Conservation (phyloP, 345 rosid genomes). For the Syzygium aromaticum region DNA sequence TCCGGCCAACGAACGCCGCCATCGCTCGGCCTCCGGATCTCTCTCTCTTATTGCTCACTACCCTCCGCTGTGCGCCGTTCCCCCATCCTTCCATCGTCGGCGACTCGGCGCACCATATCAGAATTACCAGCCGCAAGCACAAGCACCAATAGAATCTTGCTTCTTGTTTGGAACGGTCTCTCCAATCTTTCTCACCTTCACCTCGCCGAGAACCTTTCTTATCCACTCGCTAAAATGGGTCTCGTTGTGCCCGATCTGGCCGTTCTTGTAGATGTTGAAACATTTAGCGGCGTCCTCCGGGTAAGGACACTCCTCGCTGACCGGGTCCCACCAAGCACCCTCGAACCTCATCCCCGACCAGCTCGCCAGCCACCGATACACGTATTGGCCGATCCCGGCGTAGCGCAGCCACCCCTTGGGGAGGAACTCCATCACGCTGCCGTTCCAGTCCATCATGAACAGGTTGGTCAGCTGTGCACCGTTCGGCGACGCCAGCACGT, state of each 20-base stretch:
- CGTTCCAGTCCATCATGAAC: slow-evolving; percentile 53
- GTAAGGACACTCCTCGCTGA: slow-evolving; percentile 41
- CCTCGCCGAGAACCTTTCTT: slow-evolving; percentile 25
- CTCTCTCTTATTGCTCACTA: neutral
- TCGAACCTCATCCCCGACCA: slow-evolving; percentile 72
- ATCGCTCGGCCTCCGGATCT: neutral
- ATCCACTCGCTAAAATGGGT: slow-evolving; percentile 46
- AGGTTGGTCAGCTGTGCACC: slow-evolving; percentile 72
- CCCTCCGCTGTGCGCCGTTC: neutral
- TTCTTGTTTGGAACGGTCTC: neutral
- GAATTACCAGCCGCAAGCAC: neutral
- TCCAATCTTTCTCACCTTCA: slow-evolving; percentile 3
- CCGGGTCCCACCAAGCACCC: slow-evolving; percentile 64
- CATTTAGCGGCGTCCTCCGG: slow-evolving; percentile 47
- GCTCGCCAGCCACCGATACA: slow-evolving; percentile 50
- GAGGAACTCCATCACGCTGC: slow-evolving; percentile 67
- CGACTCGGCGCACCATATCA: no score
- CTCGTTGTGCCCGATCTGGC: slow-evolving; percentile 42
- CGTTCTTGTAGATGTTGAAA: slow-evolving; percentile 46
- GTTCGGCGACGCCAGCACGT: slow-evolving; percentile 50
- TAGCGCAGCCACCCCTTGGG: slow-evolving; percentile 68
- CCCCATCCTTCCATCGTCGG: neutral
- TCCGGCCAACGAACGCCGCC: neutral
- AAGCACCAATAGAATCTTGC: neutral
- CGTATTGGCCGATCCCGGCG: slow-evolving; percentile 65